phyloP scores from a whole-genome alignment of 2,329 filamentous ascomycete genomes.

The Hymenoscyphus albidus region DNA sequence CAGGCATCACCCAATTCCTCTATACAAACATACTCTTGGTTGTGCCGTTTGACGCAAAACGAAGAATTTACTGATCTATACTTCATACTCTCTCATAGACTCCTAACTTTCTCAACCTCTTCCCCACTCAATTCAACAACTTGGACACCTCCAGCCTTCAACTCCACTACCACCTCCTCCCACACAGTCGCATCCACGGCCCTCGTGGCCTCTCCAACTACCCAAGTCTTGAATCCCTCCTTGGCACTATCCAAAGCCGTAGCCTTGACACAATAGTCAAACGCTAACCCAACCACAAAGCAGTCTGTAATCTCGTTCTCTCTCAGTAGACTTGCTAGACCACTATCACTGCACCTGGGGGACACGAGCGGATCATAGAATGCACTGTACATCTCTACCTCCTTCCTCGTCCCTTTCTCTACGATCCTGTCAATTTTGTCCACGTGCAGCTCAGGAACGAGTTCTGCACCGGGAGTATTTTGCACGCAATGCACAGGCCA shows the following conservation, averaged over 20 bases:
- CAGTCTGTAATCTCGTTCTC: conserved; percentile 66
- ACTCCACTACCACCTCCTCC: conserved; percentile 47
- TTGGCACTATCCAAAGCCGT: conserved; percentile 75
- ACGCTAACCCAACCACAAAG: conserved; percentile 80
- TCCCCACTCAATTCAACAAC: conserved; percentile 56
- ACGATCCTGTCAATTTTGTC: conserved; percentile 60
- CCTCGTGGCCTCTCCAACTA: conserved; percentile 75
- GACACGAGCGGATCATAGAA: conserved; percentile 77
- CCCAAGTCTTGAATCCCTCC: conserved; percentile 71
- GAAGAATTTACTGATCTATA: not conserved
- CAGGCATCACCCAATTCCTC: not conserved
- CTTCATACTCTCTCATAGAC: not conserved
- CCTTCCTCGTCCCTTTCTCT: conserved; percentile 70
- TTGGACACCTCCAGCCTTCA: conserved; percentile 56
- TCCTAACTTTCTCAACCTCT: conserved; percentile 50
- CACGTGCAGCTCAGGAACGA: conserved; percentile 68
- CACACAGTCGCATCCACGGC: conserved; percentile 63
- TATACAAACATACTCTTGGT: not conserved
- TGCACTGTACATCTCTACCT: conserved; percentile 90
- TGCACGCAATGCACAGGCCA: conserved; percentile 93
- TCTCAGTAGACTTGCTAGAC: conserved; percentile 56
- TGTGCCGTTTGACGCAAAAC: not conserved
- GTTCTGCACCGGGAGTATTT: conserved; percentile 63
- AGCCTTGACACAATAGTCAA: conserved; percentile 78
- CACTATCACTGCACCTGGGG: conserved; percentile 57